phyloP scores from a whole-genome alignment of 2,329 filamentous ascomycete genomes.

The Neonectria magnoliae region DNA sequence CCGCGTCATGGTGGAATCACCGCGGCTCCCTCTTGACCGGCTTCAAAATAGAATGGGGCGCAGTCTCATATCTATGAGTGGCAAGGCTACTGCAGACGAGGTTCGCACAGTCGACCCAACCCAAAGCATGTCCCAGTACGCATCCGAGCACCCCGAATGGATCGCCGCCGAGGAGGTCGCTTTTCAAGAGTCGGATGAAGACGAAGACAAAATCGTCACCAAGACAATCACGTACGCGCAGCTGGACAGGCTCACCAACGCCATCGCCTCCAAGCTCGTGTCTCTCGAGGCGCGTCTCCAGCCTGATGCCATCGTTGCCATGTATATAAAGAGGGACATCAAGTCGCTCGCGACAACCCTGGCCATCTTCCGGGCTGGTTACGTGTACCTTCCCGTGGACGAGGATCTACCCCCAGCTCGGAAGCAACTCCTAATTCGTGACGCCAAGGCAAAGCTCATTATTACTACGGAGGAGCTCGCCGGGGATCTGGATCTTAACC shows the following conservation, averaged over 20 bases:
- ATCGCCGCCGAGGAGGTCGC: conserved; percentile 64
- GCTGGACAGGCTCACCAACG: conserved; percentile 65
- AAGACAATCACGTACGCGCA: conserved; percentile 68
- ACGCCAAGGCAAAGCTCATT: conserved; percentile 62
- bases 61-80: background rate
- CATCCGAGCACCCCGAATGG: conserved; percentile 56
- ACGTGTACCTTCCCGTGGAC: conserved; percentile 71
- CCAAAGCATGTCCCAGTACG: conserved; percentile 53
- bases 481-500: conserved; percentile 16
- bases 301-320: conserved; percentile 62
- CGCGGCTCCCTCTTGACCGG: background rate
- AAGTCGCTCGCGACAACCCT: conserved; percentile 72
- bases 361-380: conserved; percentile 71
- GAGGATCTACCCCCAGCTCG: conserved; percentile 67
- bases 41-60: background rate
- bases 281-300: conserved; percentile 48
- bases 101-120: conserved; percentile 38
- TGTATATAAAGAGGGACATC: conserved; percentile 72
- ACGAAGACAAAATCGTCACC: conserved; percentile 47
- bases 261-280: conserved; percentile 56
- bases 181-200: conserved; percentile 44
- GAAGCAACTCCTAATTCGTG: conserved; percentile 69
- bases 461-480: conserved; percentile 54
- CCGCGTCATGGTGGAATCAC: background rate
- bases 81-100: background rate